Percentiles rank a stretch among this genome's conserved stretches.
Evolutionary conservation across 768 basidiomycete species (phyloP).

Genomic region (Macrolepiota dolichaula): DNA sequence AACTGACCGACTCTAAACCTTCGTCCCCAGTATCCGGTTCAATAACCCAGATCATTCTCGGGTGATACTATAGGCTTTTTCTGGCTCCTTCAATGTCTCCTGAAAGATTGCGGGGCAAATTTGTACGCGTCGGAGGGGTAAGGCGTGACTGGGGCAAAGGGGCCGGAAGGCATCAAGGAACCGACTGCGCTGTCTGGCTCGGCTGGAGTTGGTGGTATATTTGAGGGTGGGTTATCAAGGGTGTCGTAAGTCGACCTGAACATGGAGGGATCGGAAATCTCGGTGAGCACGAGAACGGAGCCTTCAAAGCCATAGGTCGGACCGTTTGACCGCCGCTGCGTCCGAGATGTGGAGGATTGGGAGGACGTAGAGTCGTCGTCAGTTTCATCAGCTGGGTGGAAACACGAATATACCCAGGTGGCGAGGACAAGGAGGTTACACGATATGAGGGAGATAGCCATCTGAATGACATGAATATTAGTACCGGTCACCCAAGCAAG

Average conservation of each 20-base stretch:
- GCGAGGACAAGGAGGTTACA: slow-evolving; percentile 24
- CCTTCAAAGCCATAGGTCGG: slow-evolving; percentile 5
- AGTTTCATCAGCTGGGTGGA: background rate
- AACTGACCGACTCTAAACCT: background rate
- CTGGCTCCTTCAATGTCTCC: background rate
- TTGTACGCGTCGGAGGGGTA: background rate
- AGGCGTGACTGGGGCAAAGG: background rate
- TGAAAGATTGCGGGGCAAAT: background rate
- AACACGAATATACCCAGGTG: slow-evolving; percentile 19
- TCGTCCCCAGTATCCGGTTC: background rate
- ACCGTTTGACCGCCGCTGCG: background rate
- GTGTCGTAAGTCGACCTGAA: background rate
- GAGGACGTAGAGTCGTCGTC: background rate
- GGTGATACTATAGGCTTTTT: background rate
- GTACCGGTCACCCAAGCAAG: background rate
- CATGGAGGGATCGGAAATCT: background rate
- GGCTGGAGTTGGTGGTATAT: background rate
- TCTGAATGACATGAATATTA: background rate
- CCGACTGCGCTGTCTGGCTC: background rate
- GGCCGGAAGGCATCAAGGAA: background rate
- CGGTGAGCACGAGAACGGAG: slow-evolving; percentile 3
- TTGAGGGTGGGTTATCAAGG: background rate
- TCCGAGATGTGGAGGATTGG: background rate
- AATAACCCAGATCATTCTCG: no score
- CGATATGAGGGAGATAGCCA: slow-evolving; percentile 15